Percentiles rank a stretch among this genome's conserved stretches.
These are phyloP conservation scores for Didymella arachidicola DNA, from an alignment of 2,329 filamentous ascomycete species.

Conservation along the genomic window DNA sequence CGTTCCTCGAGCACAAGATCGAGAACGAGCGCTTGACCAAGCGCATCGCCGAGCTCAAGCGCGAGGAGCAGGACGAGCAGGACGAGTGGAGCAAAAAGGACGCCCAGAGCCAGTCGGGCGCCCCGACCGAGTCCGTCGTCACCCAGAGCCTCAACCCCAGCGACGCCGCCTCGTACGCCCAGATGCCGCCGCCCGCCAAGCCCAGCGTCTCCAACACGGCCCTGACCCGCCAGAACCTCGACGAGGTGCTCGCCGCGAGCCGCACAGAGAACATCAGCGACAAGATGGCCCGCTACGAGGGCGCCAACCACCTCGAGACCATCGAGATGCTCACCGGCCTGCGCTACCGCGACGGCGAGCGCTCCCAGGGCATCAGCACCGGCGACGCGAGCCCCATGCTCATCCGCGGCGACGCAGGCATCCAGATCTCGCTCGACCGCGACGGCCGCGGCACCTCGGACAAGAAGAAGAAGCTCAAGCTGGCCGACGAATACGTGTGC, in stretches of 20 bases:
- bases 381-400: constrained; percentile 81
- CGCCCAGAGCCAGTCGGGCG: constrained; percentile 50
- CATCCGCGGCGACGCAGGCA: constrained; percentile 85
- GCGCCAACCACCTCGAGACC: constrained; percentile 75
- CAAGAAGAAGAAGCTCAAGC: constrained; percentile 86
- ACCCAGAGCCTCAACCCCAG: constrained; percentile 55
- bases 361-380: constrained; percentile 86
- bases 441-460: constrained; percentile 73
- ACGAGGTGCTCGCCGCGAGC: constrained; percentile 71
- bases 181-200: constrained; percentile 73
- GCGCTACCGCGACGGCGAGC: constrained; percentile 85
- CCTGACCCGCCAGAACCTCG: constrained; percentile 80
- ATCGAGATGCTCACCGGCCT: constrained; percentile 94
- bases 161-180: constrained; percentile 54
- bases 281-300: constrained; percentile 85
- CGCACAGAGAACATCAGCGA: constrained; percentile 80
- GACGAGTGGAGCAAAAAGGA: constrained; percentile 70
- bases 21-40: constrained; percentile 89
- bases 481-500: constrained; percentile 87
- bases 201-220: constrained; percentile 69
- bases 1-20: constrained; percentile 95
- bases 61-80: constrained; percentile 83
- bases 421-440: constrained; percentile 81
- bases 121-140: constrained; percentile 36
- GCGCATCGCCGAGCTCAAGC: constrained; percentile 82